Percentiles rank a stretch among this genome's conserved stretches.
Conservation (phyloP, 2,329 filamentous ascomycete species). For the Monosporascus sp. region DNA sequence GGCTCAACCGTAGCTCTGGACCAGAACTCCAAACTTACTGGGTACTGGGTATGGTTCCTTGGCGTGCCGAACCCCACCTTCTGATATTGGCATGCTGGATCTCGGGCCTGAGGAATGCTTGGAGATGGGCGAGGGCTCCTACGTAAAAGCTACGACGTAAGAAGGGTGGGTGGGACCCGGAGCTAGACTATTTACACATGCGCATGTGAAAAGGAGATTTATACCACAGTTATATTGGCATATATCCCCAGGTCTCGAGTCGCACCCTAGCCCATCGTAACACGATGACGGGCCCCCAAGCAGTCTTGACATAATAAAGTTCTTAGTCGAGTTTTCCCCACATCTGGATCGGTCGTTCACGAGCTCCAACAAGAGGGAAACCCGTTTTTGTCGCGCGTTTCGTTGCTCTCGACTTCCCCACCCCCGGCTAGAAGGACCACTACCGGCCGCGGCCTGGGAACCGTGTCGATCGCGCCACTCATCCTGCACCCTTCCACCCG, state of each 20-base stretch:
- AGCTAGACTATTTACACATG: no score
- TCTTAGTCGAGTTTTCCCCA: not conserved
- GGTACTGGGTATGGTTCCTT: conserved; percentile 9
- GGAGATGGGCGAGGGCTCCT: not conserved
- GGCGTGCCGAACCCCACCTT: conserved; percentile 12
- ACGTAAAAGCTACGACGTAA: no score
- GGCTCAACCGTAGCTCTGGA: not conserved
- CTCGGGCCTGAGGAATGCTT: not conserved
- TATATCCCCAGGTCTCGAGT: not conserved
- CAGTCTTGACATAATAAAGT: not conserved
- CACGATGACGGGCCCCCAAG: no score
- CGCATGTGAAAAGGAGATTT: not conserved
- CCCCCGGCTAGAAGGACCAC: not conserved
- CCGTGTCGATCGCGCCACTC: conserved; percentile 17
- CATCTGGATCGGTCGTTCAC: not conserved
- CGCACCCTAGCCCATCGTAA: not conserved
- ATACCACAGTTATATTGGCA: not conserved
- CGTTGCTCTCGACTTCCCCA: not conserved
- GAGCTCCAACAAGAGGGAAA: no score
- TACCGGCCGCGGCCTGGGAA: conserved; percentile 1
- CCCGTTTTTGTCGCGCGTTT: not conserved
- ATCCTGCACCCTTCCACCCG: conserved; percentile 25
- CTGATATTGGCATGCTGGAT: not conserved
- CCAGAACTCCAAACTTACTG: no score
- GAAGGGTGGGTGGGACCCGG: no score